Percentiles rank a stretch among this genome's conserved stretches.
These are phyloP conservation scores for Talaromyces ruber DNA, from an alignment of 495 filamentous ascomycete species.

Conservation along the genomic window DNA sequence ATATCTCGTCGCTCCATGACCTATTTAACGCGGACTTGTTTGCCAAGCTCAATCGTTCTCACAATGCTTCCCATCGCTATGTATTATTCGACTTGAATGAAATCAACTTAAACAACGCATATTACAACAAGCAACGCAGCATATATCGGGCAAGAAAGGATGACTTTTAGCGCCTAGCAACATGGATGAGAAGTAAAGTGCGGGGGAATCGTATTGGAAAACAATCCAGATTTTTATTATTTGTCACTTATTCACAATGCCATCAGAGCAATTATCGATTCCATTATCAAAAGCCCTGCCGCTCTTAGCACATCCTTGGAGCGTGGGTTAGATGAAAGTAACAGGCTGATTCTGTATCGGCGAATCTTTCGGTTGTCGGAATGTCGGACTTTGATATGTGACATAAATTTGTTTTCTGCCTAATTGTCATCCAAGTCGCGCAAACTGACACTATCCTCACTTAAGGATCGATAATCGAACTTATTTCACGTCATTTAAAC, in stretches of 20 bases:
- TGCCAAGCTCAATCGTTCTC: no score
- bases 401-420: neutral
- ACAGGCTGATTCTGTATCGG: neutral
- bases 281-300: neutral
- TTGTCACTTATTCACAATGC: neutral
- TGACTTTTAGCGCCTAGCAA: neutral
- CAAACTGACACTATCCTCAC: neutral
- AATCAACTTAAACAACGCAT: no score
- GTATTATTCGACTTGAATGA: no score
- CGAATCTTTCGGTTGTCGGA: neutral
- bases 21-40: no score
- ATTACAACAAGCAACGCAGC: no score
- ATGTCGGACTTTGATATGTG: neutral
- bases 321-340: no score
- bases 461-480: neutral
- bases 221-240: neutral
- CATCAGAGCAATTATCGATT: neutral
- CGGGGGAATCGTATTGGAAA: neutral
- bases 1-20: no score
- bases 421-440: neutral
- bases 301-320: no score
- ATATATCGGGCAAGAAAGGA: neutral
- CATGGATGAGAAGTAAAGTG: neutral
- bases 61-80: no score
- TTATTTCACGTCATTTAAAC: neutral